phyloP scores from a whole-genome alignment of 2,329 filamentous ascomycete genomes.

The Dryadomyces quercivorus region DNA sequence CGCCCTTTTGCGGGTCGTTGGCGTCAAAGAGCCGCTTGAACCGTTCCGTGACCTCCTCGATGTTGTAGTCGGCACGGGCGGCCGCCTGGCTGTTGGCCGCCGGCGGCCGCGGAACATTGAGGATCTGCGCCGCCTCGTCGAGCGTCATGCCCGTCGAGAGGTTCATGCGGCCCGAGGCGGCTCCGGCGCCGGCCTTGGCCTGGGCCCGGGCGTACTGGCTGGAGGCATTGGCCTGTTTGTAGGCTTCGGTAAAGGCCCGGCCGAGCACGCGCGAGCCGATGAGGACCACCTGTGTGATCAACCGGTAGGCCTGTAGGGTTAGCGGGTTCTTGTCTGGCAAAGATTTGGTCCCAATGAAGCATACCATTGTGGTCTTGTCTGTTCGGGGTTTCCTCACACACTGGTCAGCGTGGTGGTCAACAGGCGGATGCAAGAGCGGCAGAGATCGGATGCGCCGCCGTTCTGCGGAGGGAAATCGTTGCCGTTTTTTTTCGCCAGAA shows the following conservation, averaged over 20 bases:
- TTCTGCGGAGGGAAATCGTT: neutral
- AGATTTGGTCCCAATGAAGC: no score
- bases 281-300: conserved; percentile 86
- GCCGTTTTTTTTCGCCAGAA: neutral
- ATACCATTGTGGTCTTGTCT: no score
- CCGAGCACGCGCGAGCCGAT: conserved; percentile 86
- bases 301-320: conserved; percentile 85
- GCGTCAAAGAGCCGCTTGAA: conserved; percentile 93
- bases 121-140: conserved; percentile 92
- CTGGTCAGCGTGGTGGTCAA: neutral
- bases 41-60: conserved; percentile 67
- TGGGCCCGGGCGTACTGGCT: conserved; percentile 69
- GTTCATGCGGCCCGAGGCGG: conserved; percentile 26
- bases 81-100: conserved; percentile 41
- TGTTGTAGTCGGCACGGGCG: conserved; percentile 29
- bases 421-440: neutral
- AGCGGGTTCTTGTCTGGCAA: no score
- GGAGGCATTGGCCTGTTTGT: conserved; percentile 84
- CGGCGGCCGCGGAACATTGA: conserved; percentile 78
- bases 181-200: conserved; percentile 42
- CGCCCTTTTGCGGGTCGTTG: conserved; percentile 91
- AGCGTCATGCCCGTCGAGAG: conserved; percentile 68
- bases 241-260: conserved; percentile 86
- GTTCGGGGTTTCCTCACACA: no score
- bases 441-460: neutral